These are phyloP conservation scores for Dactylonectria macrodidyma DNA, from an alignment of 2,329 filamentous ascomycete species.

Conservation along the genomic window DNA sequence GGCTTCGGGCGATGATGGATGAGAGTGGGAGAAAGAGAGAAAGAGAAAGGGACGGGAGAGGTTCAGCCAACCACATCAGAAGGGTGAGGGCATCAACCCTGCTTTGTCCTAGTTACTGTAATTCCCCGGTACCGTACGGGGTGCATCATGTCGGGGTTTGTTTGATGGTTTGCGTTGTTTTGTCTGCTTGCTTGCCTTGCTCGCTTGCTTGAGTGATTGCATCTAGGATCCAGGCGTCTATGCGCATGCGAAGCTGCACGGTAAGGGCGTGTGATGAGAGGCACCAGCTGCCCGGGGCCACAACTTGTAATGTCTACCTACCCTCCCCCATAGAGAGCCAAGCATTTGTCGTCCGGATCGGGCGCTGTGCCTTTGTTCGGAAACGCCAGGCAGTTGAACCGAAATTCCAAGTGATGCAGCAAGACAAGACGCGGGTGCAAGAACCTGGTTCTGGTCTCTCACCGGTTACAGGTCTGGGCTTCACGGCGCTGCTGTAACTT, in stretches of 20 bases:
- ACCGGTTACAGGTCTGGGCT: too few species aligned
- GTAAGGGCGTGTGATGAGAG: not conserved
- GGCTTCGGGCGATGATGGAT: too few species aligned
- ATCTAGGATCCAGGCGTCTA: not conserved
- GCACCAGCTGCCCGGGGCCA: not conserved
- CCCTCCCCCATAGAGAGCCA: not conserved
- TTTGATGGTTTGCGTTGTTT: slow-evolving; percentile 12
- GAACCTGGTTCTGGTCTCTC: not conserved
- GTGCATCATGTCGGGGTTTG: slow-evolving; percentile 6
- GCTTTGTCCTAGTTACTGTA: slow-evolving; percentile 3
- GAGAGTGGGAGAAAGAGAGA: too few species aligned
- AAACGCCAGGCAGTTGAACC: not conserved
- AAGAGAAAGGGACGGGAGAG: too few species aligned
- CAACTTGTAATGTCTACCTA: not conserved
- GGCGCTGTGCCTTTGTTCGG: slow-evolving; percentile 9
- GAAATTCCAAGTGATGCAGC: not conserved
- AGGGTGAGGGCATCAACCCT: not conserved
- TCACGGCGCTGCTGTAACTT: too few species aligned
- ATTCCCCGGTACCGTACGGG: slow-evolving; percentile 15
- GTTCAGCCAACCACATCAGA: slow-evolving; percentile 18
- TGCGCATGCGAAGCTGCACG: too few species aligned
- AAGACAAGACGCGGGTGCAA: not conserved
- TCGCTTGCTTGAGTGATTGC: slow-evolving; percentile 22
- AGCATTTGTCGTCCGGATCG: slow-evolving; percentile 5
- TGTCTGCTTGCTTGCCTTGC: slow-evolving; percentile 3